A percentile compares a stretch with the other conserved stretches of the same genome.
Conservation (phyloP, 768 basidiomycete genomes). For the Piloderma croceum region DNA sequence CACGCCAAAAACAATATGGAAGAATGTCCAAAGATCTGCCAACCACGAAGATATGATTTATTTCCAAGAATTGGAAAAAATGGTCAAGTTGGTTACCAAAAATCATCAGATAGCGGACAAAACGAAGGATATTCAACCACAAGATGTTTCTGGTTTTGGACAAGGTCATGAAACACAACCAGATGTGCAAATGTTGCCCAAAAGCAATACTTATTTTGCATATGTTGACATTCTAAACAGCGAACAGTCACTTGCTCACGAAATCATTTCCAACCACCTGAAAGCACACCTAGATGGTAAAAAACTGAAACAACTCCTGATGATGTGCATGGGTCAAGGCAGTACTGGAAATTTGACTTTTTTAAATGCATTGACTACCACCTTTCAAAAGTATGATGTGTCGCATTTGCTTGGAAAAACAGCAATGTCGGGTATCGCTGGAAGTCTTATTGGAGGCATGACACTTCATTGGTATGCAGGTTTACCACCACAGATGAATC, state of each 20-base stretch:
- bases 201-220: neutral
- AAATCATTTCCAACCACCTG: conserved; percentile 30
- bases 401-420: neutral
- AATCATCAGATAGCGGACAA: no score
- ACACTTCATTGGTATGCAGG: neutral
- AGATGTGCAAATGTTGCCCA: neutral
- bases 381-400: no score
- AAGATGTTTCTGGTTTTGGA: neutral
- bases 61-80: no score
- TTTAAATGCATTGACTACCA: no score
- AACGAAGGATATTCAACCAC: no score
- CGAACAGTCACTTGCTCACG: conserved; percentile 33
- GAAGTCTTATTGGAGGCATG: neutral
- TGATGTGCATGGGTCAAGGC: conserved; percentile 37
- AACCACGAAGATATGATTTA: no score
- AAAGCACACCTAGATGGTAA: conserved; percentile 12
- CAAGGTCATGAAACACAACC: neutral
- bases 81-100: no score
- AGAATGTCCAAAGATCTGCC: no score
- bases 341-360: conserved; percentile 43
- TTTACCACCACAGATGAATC: neutral
- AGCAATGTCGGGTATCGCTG: neutral
- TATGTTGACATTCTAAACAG: conserved; percentile 13
- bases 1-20: no score
- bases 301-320: conserved; percentile 25